Base-by-base conservation (phyloP, 306 rosid species). In the Bauhinia variegata region DNA sequence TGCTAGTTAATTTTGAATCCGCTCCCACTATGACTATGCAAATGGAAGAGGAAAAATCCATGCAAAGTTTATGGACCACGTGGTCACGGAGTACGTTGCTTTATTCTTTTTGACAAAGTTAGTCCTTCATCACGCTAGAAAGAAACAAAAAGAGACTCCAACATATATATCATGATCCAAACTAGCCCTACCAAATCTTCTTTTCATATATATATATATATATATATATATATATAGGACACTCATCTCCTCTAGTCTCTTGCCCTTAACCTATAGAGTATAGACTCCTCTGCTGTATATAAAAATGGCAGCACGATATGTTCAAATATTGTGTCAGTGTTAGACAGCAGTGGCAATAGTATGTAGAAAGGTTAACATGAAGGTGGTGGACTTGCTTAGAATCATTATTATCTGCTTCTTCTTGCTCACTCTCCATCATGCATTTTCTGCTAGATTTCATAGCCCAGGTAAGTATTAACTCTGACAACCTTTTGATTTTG, bases 391-490 rank as follows among this genome's bases (percentile, higher is more conserved):
- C 52, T 46, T 74, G 39, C 34, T 79, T 69, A 56, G 61, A 60
- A 54, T 53, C 36, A 19, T 57, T n/a, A 36, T 57, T n/a, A 36
- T 63, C 38, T 58, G 33, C 62, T 77, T 79, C 60, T 39, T 73
- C 60, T 56, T 79, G 51, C 65, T 73, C 13, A 13, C 48, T 42
- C 67, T 32, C 16, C 32, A 31, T 67, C 58, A 3, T 34, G 34
- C 52, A 57, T 14, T 30, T 68, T 68, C 72, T 48, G 52, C 60
- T 2, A 63, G 63, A 63, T 51, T 56, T 17, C 68, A 63, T 15
- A 7, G 6, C 23, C 61, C 82, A 78, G 78, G 82, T 72, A 73
- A 49, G 7, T 15, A 47, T 18, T 37, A 46, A 46, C 39, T 48
- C 10, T 38, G 32, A 37, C 1, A 23, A 23, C 28, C 28, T 10